Conservation (phyloP, 2,329 filamentous ascomycete species). For the Sordariomycetes sp. region DNA sequence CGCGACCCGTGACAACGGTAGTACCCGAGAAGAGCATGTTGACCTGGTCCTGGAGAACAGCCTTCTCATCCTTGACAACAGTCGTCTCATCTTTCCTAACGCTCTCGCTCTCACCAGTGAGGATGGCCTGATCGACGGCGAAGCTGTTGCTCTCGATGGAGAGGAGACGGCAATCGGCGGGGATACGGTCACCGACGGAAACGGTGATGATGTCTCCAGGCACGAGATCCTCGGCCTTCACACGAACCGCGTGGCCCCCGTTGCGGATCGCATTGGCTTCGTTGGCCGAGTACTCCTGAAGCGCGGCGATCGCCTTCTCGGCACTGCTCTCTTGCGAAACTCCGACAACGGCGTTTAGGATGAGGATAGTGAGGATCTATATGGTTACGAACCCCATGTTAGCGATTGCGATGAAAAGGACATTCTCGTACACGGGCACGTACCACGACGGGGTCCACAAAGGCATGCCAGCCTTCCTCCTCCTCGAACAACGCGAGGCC, state of each 20-base stretch:
- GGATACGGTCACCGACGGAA: slow-evolving; percentile 81
- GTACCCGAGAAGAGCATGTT: slow-evolving; percentile 99
- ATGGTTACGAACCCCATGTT: neutral
- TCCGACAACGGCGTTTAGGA: slow-evolving; percentile 92
- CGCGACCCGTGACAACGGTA: slow-evolving; percentile 88
- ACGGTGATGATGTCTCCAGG: slow-evolving; percentile 87
- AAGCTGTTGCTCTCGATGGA: slow-evolving; percentile 96
- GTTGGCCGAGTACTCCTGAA: slow-evolving; percentile 98
- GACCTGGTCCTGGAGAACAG: slow-evolving; percentile 92
- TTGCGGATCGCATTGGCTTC: slow-evolving; percentile 88
- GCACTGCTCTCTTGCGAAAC: slow-evolving; percentile 98
- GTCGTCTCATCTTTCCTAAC: slow-evolving; percentile 67
- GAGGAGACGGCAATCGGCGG: slow-evolving; percentile 84
- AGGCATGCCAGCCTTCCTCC: slow-evolving; percentile 88
- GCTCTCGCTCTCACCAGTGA: slow-evolving; percentile 96
- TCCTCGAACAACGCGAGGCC: slow-evolving; percentile 87
- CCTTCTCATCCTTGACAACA: slow-evolving; percentile 61
- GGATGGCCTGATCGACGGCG: slow-evolving; percentile 87
- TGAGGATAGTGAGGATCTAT: slow-evolving; percentile 89
- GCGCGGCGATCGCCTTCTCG: slow-evolving; percentile 92
- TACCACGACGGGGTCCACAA: slow-evolving; percentile 92
- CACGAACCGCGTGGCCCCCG: slow-evolving; percentile 57
- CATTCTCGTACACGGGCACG: slow-evolving; percentile 22
- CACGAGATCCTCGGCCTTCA: slow-evolving; percentile 95
- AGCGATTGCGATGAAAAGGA: neutral